These are phyloP conservation scores for Aspergillus ibericus DNA, from an alignment of 2,329 filamentous ascomycete genomes.

Conservation along the genomic window DNA sequence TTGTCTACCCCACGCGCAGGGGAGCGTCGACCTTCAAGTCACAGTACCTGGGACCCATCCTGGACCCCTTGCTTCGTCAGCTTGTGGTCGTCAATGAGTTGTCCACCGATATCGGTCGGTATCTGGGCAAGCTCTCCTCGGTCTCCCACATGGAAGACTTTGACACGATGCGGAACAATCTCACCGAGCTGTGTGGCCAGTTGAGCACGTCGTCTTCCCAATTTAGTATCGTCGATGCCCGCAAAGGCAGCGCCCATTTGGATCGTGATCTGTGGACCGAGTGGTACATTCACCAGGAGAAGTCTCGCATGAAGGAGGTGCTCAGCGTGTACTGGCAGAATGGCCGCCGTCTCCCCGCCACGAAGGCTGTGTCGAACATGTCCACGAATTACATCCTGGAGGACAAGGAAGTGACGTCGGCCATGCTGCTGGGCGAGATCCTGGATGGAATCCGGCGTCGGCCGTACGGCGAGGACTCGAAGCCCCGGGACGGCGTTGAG, in stretches of 20 bases:
- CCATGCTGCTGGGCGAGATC: conserved; percentile 60
- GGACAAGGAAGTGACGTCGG: conserved; percentile 51
- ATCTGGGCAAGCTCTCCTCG: conserved; percentile 55
- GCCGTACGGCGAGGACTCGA: conserved; percentile 46
- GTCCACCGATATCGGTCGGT: conserved; percentile 56
- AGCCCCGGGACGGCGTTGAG: conserved; percentile 47
- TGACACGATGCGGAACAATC: conserved; percentile 47
- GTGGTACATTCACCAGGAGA: conserved; percentile 67
- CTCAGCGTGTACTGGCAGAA: conserved; percentile 45
- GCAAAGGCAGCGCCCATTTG: conserved; percentile 52
- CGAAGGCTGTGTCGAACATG: conserved; percentile 27
- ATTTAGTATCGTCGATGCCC: conserved; percentile 52
- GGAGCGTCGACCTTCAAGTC: conserved; percentile 60
- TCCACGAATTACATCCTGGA: conserved; percentile 30
- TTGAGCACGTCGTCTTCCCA: conserved; percentile 41
- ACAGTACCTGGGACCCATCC: conserved; percentile 60
- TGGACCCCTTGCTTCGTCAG: conserved; percentile 61
- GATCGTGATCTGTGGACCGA: conserved; percentile 59
- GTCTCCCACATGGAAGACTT: conserved; percentile 58
- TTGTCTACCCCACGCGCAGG: conserved; percentile 62
- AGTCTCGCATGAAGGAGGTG: conserved; percentile 56
- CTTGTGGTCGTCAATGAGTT: conserved; percentile 60
- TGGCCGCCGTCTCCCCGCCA: conserved; percentile 34
- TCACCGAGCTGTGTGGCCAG: conserved; percentile 41
- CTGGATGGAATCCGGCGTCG: conserved; percentile 58